Conservation (phyloP, 2,329 filamentous ascomycete species). For the Xylaria sp. region DNA sequence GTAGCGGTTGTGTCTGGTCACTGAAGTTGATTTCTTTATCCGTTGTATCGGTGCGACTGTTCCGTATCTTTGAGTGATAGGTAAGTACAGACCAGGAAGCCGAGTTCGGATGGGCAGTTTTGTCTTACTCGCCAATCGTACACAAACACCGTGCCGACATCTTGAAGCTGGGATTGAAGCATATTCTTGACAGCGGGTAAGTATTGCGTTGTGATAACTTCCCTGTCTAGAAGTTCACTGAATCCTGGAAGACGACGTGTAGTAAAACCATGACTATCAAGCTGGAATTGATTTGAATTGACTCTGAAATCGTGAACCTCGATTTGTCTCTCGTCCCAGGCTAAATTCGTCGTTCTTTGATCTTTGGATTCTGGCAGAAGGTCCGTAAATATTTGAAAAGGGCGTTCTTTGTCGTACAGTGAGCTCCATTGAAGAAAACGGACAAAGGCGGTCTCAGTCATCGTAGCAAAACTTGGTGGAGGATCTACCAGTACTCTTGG, state of each 20-base stretch:
- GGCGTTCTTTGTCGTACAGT: conserved; percentile 27
- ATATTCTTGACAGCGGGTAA: conserved; percentile 26
- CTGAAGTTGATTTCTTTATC: conserved; percentile 20
- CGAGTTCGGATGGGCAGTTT: background rate
- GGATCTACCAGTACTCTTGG: background rate
- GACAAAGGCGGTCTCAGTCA: conserved; percentile 12
- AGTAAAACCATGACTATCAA: conserved; percentile 28
- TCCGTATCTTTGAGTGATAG: conserved; percentile 15
- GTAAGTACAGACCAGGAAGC: background rate
- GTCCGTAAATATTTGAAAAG: conserved; percentile 31
- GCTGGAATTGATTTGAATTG: conserved; percentile 15
- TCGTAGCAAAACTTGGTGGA: background rate
- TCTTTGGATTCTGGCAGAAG: conserved; percentile 23
- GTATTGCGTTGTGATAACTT: conserved; percentile 22
- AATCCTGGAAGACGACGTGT: conserved; percentile 18
- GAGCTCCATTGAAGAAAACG: conserved; percentile 29
- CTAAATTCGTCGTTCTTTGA: conserved; percentile 20
- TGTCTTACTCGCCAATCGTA: conserved; percentile 26
- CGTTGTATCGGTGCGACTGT: conserved; percentile 14
- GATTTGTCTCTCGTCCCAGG: conserved; percentile 22
- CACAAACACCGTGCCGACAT: conserved; percentile 24
- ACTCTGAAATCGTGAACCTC: conserved; percentile 20
- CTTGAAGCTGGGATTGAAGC: conserved; percentile 17
- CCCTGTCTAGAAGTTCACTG: background rate
- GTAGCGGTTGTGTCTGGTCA: conserved; percentile 17